These are phyloP conservation scores for Gossypium longicalyx DNA, from an alignment of 345 rosid species.

Conservation along the genomic window DNA sequence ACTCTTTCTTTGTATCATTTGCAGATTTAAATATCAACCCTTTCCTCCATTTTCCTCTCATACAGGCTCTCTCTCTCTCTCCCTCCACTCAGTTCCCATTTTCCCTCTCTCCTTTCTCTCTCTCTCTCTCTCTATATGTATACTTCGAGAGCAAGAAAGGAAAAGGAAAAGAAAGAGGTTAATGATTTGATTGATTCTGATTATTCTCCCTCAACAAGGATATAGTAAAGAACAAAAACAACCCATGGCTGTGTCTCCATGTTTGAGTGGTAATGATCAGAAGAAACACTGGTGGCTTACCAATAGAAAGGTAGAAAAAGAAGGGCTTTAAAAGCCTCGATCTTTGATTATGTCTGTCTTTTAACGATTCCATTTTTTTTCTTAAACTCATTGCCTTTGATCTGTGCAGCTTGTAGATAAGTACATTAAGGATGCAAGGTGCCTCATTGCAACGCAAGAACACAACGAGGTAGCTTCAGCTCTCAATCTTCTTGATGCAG, in stretches of 20 bases:
- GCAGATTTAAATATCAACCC: constrained; percentile 8
- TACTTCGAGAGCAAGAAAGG: constrained; percentile 17
- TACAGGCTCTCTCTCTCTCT: constrained; percentile 14
- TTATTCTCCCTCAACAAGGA: constrained; percentile 19
- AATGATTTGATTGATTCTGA: constrained; percentile 21
- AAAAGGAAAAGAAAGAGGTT: constrained; percentile 3
- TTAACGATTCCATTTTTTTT: not conserved
- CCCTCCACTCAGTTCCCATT: constrained; percentile 23
- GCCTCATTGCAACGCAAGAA: constrained; percentile 60
- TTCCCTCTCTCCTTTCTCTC: constrained; percentile 20
- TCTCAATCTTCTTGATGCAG: constrained; percentile 68
- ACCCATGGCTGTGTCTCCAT: constrained; percentile 44
- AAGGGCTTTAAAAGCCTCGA: not conserved
- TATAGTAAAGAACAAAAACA: constrained; percentile 1
- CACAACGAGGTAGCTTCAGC: constrained; percentile 58
- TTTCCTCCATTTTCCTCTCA: constrained; percentile 28
- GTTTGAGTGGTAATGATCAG: constrained; percentile 26
- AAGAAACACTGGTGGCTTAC: constrained; percentile 84
- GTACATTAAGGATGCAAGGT: constrained; percentile 67
- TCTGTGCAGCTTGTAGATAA: constrained; percentile 59
- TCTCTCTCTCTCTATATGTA: constrained; percentile 21
- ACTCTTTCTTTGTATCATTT: not conserved
- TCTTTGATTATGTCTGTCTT: not conserved
- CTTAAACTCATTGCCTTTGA: not conserved
- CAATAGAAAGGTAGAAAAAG: constrained; percentile 55